phyloP scores from a whole-genome alignment of 352 stramenopile genomes.

The Phytophthora cryptogea region DNA sequence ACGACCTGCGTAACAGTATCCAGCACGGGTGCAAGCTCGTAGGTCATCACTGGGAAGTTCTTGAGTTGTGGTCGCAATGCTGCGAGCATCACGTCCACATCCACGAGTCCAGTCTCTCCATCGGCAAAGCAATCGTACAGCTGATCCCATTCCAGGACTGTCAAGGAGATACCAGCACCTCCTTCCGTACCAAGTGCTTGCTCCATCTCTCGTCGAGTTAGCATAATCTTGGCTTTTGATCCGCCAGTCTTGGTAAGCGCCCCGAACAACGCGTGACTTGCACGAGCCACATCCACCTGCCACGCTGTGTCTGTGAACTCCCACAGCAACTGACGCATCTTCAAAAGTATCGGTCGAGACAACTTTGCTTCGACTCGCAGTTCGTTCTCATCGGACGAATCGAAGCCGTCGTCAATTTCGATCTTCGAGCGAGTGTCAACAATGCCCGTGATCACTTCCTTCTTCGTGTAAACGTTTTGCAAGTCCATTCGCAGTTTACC shows the following conservation, averaged over 20 bases:
- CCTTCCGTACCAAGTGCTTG: conserved; percentile 37
- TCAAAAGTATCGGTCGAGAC: conserved; percentile 28
- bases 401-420: not conserved
- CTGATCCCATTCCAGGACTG: conserved; percentile 50
- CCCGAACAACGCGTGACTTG: conserved; percentile 19
- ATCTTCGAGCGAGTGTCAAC: conserved; percentile 23
- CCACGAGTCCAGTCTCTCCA: conserved; percentile 38
- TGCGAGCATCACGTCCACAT: conserved; percentile 44
- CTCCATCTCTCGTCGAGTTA: conserved; percentile 50
- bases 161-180: conserved; percentile 31
- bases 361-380: conserved; percentile 13
- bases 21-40: conserved; percentile 60
- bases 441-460: conserved; percentile 44
- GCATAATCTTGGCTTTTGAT: conserved; percentile 20
- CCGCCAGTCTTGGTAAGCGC: conserved; percentile 8
- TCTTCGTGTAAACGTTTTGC: conserved; percentile 56
- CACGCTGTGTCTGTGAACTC: conserved; percentile 50
- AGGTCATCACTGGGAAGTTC: conserved; percentile 38
- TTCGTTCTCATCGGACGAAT: conserved; percentile 12
- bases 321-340: conserved; percentile 58
- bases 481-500: conserved; percentile 62
- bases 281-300: conserved; percentile 41
- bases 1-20: conserved; percentile 62
- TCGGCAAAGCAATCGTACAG: conserved; percentile 52
- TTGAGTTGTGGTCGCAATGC: conserved; percentile 42